Conservation (phyloP, 164 flowering plant genomes). For the Kalanchoe fedtschenkoi region DNA sequence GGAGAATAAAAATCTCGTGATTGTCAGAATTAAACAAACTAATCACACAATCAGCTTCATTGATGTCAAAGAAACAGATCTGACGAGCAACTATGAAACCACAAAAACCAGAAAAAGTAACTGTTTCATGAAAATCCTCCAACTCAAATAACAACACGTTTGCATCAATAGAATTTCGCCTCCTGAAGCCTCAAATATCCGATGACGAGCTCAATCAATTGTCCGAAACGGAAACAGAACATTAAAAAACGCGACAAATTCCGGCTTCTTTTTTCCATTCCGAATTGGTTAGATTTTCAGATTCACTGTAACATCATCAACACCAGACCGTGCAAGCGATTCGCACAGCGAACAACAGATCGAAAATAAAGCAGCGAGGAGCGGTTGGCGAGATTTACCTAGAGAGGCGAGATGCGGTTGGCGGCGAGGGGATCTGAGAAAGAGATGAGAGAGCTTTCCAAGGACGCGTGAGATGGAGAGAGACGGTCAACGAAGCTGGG, state of each 20-base stretch:
- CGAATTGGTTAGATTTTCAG: not conserved
- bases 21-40: too few species aligned
- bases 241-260: not conserved
- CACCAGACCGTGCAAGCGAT: slow-evolving; percentile 1
- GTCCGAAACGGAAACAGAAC: too few species aligned
- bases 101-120: too few species aligned
- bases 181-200: not conserved
- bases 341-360: not conserved
- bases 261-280: not conserved
- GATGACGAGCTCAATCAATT: not conserved
- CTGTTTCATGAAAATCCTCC: too few species aligned
- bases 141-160: too few species aligned
- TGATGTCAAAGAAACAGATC: too few species aligned
- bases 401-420: not conserved
- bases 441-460: not conserved
- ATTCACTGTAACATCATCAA: not conserved
- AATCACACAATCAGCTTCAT: too few species aligned
- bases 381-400: not conserved
- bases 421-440: not conserved
- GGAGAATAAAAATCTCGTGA: too few species aligned
- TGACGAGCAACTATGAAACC: too few species aligned
- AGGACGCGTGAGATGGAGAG: not conserved
- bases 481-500: not conserved
- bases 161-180: too few species aligned
- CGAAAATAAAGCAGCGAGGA: not conserved